Base-by-base conservation (phyloP, 495 filamentous ascomycete species). In the Jackrogersella minutella region DNA sequence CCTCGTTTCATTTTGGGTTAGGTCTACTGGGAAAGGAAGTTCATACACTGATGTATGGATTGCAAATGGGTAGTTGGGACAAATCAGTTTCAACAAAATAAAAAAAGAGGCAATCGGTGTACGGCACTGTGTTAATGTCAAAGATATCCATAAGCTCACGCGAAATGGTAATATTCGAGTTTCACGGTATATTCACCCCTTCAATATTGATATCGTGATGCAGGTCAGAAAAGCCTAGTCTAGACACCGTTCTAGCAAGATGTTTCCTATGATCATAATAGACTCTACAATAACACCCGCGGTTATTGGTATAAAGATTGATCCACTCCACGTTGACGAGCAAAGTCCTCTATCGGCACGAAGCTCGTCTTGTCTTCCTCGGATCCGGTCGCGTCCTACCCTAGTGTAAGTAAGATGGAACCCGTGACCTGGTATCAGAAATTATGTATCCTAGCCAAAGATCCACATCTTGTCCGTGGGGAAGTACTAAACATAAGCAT, bases 391-490 rank as follows among this genome's bases (percentile, higher is more conserved):
- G 40, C 30, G 43, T 53, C 51, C 34, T 31, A 24, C 34, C 55
- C 21, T 33, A 37, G 21, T 47, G 8, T n/a, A 21, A 26, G 22
- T 16, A 26, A 26, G 30, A 31, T 31, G 14, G 5, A 64, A 52
- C 3, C 26, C 26, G n/a, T n/a, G n/a, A n/a, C 43, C 64, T 13
- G 28, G 30, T 36, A 37, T 44, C 37, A 17, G 26, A 40, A 40
- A 36, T 30, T 0, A 17, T 28, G 9, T 26, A 8, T 50, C 74
- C 78, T 81, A 83, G 60, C 77, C 81, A 61, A 83, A 83, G 73
- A 82, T 79, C 79, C 78, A 83, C 73, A 83, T 80, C 69, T 77
- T 73, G 53, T 83, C 77, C 56, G 80, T 80, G 69, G 77, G 64
- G 75, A 83, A 83, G 74, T 83, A 83, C 81, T 83, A 68, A 39